These are phyloP conservation scores for Kwoniella newhampshirensis DNA, from an alignment of 768 basidiomycete genomes.

Conservation along the genomic window DNA sequence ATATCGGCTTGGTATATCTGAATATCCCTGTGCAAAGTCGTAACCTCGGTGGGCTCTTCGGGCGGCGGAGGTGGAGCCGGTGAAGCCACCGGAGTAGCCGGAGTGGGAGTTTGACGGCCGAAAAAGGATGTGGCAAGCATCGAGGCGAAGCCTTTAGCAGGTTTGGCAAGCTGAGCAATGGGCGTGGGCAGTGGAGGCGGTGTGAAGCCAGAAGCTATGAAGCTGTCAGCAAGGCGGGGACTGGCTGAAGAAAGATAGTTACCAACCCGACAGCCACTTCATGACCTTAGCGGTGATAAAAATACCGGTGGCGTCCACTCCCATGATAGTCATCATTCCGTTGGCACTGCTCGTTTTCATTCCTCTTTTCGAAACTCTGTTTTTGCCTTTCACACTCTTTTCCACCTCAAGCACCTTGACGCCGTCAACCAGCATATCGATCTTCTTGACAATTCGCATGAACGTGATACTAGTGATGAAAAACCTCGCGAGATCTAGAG, in stretches of 20 bases:
- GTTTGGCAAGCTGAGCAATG: conserved; percentile 30
- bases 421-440: conserved; percentile 80
- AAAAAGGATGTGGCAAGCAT: conserved; percentile 49
- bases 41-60: conserved; percentile 46
- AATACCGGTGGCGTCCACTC: conserved; percentile 64
- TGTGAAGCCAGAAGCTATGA: conserved; percentile 43
- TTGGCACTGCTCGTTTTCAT: conserved; percentile 62
- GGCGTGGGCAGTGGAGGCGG: conserved; percentile 48
- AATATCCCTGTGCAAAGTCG: conserved; percentile 39
- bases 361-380: conserved; percentile 46
- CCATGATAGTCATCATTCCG: conserved; percentile 68
- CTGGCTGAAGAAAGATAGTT: neutral
- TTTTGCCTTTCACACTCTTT: conserved; percentile 43
- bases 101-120: conserved; percentile 18
- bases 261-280: conserved; percentile 47
- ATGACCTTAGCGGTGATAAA: conserved; percentile 79
- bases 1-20: conserved; percentile 53
- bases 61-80: conserved; percentile 43
- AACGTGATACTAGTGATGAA: conserved; percentile 89
- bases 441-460: conserved; percentile 73
- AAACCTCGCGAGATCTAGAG: conserved; percentile 84
- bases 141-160: conserved; percentile 39
- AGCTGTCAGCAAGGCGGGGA: conserved; percentile 8
- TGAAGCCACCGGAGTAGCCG: conserved; percentile 29
- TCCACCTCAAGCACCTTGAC: conserved; percentile 54